These are phyloP conservation scores for Globisporangium nagaii DNA, from an alignment of 352 stramenopile genomes.

Conservation along the genomic window DNA sequence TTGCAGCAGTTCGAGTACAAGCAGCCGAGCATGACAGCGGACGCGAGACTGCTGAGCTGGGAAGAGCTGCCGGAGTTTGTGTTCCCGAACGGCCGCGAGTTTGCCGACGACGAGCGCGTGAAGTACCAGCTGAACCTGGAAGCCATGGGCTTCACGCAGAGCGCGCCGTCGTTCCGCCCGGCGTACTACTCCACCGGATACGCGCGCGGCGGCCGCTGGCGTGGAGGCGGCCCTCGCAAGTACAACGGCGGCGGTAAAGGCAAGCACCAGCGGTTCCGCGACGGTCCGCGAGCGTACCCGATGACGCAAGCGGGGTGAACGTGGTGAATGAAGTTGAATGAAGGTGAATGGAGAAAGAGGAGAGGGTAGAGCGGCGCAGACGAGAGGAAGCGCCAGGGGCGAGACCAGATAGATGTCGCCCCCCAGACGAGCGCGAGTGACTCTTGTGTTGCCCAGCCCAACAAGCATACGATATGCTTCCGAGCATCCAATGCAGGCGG, in stretches of 20 bases:
- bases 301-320: slow-evolving; percentile 11
- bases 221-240: slow-evolving; percentile 31
- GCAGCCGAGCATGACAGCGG: slow-evolving; percentile 57
- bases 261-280: slow-evolving; percentile 27
- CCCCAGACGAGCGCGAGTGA: too few relatives aligned
- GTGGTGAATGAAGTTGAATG: not conserved
- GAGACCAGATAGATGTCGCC: too few relatives aligned
- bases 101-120: slow-evolving; percentile 41
- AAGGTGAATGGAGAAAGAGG: not conserved
- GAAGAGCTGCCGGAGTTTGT: slow-evolving; percentile 67
- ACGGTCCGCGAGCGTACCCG: slow-evolving; percentile 7
- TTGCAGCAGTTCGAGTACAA: slow-evolving; percentile 79
- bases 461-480: too few relatives aligned
- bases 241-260: slow-evolving; percentile 37
- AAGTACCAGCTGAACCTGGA: slow-evolving; percentile 66
- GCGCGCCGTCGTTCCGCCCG: slow-evolving; percentile 36
- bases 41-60: slow-evolving; percentile 50
- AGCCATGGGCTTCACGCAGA: slow-evolving; percentile 43
- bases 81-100: slow-evolving; percentile 41
- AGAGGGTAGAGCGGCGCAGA: not conserved
- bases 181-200: slow-evolving; percentile 42
- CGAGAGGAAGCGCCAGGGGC: too few relatives aligned
- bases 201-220: slow-evolving; percentile 46
- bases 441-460: too few relatives aligned
- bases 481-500: too few relatives aligned